Percentiles rank a stretch among this genome's conserved stretches.
Evolutionary conservation across 169 alveolate genomes (phyloP).

Genomic region (Ichthyophthirius multifiliis): DNA sequence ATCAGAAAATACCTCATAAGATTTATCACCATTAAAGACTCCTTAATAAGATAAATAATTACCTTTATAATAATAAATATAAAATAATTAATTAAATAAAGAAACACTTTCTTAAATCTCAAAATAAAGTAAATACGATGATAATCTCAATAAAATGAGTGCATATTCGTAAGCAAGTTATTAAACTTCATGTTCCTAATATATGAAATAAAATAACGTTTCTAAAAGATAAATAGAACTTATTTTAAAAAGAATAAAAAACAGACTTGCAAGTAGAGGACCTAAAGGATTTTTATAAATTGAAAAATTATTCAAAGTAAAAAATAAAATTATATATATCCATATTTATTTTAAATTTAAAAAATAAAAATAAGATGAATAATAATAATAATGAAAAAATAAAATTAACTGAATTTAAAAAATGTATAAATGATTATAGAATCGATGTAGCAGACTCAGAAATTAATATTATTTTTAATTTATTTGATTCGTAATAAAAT

Average conservation of each 20-base stretch:
- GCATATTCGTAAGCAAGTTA: too few relatives aligned
- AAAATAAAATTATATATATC: too few relatives aligned
- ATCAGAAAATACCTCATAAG: too few relatives aligned
- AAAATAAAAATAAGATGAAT: too few relatives aligned
- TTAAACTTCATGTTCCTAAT: background rate
- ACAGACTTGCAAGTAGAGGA: slow-evolving; percentile 60
- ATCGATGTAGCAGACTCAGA: slow-evolving; percentile 53
- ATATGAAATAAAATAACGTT: background rate
- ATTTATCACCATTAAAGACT: too few relatives aligned
- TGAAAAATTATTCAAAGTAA: slow-evolving; percentile 38
- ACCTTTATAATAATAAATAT: background rate
- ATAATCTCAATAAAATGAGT: too few relatives aligned
- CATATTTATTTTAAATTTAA: too few relatives aligned
- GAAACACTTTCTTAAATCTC: background rate
- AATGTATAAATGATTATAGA: slow-evolving; percentile 47
- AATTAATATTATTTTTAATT: slow-evolving; percentile 45
- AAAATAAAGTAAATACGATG: too few relatives aligned
- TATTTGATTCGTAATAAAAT: slow-evolving; percentile 54
- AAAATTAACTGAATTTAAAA: slow-evolving; percentile 50
- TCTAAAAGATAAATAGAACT: slow-evolving; percentile 28
- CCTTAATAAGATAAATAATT: background rate
- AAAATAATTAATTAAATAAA: background rate
- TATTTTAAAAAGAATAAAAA: slow-evolving; percentile 28
- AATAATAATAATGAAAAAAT: slow-evolving; percentile 50
- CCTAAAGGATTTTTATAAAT: slow-evolving; percentile 68